Evolutionary conservation across 2,329 filamentous ascomycete species (phyloP).

Genomic region (Tolypocladium ophioglossoides): DNA sequence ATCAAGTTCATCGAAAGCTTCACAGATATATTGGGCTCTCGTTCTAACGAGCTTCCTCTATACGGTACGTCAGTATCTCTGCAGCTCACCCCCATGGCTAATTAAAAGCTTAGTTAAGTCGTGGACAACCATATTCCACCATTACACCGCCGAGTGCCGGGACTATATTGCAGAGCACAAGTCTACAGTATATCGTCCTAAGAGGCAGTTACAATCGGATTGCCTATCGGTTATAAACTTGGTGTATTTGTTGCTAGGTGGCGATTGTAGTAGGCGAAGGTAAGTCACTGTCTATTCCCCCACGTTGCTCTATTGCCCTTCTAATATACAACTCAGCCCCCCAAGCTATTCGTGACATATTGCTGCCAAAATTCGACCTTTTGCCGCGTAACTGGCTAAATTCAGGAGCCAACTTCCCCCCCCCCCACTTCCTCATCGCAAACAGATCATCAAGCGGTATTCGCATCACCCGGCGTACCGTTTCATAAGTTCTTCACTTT

Average conservation of each 20-base stretch:
- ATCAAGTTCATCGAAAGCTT: neutral
- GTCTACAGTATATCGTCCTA: neutral
- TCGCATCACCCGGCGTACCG: neutral
- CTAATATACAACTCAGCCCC: neutral
- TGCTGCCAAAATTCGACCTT: neutral
- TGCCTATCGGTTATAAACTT: neutral
- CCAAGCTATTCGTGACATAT: neutral
- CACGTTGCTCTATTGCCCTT: neutral
- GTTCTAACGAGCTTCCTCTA: neutral
- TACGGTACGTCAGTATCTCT: neutral
- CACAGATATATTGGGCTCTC: neutral
- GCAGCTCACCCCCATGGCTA: neutral
- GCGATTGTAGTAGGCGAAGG: neutral
- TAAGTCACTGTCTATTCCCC: neutral
- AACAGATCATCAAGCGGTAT: neutral
- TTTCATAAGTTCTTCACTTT: neutral
- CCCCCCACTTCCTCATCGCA: neutral
- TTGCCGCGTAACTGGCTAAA: neutral
- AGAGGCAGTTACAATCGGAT: neutral
- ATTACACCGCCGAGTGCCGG: neutral
- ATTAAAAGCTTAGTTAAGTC: neutral
- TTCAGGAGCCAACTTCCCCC: neutral
- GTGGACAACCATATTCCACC: neutral
- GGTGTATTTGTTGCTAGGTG: neutral
- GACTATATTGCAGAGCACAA: neutral